Evolutionary conservation across 768 basidiomycete species (phyloP).

Genomic region (Mycena vitilis): DNA sequence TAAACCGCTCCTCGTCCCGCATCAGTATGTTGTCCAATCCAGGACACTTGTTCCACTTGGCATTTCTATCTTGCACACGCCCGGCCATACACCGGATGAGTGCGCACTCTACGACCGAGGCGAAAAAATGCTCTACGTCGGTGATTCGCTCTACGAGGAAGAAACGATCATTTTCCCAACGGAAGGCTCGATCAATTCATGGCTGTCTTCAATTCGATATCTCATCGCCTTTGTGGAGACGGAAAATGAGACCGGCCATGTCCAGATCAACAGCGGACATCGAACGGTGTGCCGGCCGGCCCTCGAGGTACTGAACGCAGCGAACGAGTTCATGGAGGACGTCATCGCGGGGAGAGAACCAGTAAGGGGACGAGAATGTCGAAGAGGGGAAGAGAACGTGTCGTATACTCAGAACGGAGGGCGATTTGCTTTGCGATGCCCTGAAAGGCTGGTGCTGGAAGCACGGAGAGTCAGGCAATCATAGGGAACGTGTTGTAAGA

Average conservation of each 20-base stretch:
- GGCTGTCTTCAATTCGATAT: conserved; percentile 58
- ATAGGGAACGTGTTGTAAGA: conserved; percentile 37
- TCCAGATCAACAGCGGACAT: conserved; percentile 64
- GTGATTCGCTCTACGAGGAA: conserved; percentile 67
- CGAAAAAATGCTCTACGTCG: conserved; percentile 67
- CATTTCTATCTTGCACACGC: conserved; percentile 62
- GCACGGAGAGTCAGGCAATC: conserved; percentile 38
- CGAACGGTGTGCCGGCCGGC: conserved; percentile 58
- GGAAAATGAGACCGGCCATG: conserved; percentile 38
- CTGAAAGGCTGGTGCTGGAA: conserved; percentile 58
- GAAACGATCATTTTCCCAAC: conserved; percentile 67
- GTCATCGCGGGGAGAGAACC: conserved; percentile 56
- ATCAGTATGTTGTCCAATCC: conserved; percentile 49
- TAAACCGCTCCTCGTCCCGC: conserved; percentile 57
- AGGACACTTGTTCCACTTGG: conserved; percentile 44
- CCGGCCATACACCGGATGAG: conserved; percentile 70
- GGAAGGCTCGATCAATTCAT: conserved; percentile 63
- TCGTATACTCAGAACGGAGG: conserved; percentile 56
- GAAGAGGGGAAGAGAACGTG: conserved; percentile 52
- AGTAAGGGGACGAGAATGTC: conserved; percentile 42
- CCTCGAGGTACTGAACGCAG: conserved; percentile 54
- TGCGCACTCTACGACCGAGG: conserved; percentile 62
- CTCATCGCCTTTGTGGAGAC: conserved; percentile 56
- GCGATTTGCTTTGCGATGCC: conserved; percentile 61
- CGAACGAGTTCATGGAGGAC: conserved; percentile 59